Evolutionary conservation across 345 rosid species (phyloP), one percentile per base, ranked within the genome.

Genomic region (Cardamine occulta): DNA sequence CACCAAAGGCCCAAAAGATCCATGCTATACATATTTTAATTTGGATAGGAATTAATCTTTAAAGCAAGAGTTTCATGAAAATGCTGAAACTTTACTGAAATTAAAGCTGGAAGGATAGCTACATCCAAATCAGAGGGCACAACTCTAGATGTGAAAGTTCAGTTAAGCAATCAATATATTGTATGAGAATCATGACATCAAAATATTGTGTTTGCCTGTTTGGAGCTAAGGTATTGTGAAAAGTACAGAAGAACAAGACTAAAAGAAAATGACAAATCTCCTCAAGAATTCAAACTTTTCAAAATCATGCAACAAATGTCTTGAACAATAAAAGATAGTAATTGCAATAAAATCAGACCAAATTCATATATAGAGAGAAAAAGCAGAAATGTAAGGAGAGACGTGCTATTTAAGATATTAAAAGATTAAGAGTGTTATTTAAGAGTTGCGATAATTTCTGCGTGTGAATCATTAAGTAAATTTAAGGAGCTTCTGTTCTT

Each of bases 161-260:
- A 32, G 7, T 19, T 32, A 57, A 31, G 10, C 17, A 70, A 59
- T 45, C 23, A 29, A 7, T 42, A 56, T 69, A 31, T 58, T 45
- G 74, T 10, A 13, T 8, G 44, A 45, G 47, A 57, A 45, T 17
- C 67, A 60, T 71, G 59, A 2, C 66, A 70, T 59, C 56, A 32
- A 59, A 29, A 47, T 59, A 47, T 10, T 71, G 49, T 47, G 67
- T 48, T 26, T 26, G 28, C 28, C 28, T 26, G 28, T 26, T 10
- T 47, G 32, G 23, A 21, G 21, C 32, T 66, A 3, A 19, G 9
- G 32, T 70, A 32, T 54, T 26, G 59, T 26, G 35, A 29, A 56
- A 29, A 3, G 61, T 29, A 56, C 11, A 23, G 37, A 60, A 60
- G 35, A 48, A 59, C 28, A 71, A 34, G 34, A 58, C 34, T 10